Conservation (phyloP, 2,329 filamentous ascomycete species). For the Bretziella fagacearum region DNA sequence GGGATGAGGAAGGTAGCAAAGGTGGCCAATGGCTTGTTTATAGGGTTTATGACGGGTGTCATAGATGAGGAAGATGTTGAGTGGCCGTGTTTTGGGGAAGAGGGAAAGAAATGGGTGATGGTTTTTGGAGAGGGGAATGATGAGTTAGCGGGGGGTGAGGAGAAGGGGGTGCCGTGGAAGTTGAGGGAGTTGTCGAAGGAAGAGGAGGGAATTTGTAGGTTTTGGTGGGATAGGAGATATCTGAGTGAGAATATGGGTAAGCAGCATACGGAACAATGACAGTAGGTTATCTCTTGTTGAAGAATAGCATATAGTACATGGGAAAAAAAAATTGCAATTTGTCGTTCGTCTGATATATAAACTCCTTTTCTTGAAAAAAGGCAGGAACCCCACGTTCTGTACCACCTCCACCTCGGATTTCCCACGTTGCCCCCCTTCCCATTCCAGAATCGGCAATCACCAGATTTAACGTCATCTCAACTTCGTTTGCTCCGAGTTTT, state of each 20-base stretch:
- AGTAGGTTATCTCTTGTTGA: too few species aligned
- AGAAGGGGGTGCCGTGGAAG: slow-evolving; percentile 27
- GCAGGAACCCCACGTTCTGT: too few species aligned
- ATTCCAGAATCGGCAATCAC: too few species aligned
- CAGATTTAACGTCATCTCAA: too few species aligned
- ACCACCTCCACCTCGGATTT: too few species aligned
- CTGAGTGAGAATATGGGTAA: slow-evolving; percentile 27
- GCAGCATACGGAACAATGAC: too few species aligned
- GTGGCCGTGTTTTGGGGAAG: slow-evolving; percentile 26
- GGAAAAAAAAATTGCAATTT: too few species aligned
- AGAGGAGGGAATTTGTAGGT: slow-evolving; percentile 34
- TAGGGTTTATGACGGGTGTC: slow-evolving; percentile 17
- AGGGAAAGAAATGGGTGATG: slow-evolving; percentile 25
- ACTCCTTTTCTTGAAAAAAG: too few species aligned
- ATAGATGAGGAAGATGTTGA: slow-evolving; percentile 20
- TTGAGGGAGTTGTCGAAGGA: slow-evolving; percentile 26
- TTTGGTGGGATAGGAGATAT: slow-evolving; percentile 42
- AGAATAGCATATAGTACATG: too few species aligned
- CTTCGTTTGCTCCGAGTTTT: too few species aligned
- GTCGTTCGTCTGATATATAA: too few species aligned
- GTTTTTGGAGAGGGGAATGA: slow-evolving; percentile 45
- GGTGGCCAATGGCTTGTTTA: slow-evolving; percentile 30
- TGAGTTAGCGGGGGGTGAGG: slow-evolving; percentile 28
- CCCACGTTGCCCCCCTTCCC: too few species aligned
- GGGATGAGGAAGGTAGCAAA: slow-evolving; percentile 25